phyloP scores from a whole-genome alignment of 495 filamentous ascomycete species.

The Penicillium steckii region DNA sequence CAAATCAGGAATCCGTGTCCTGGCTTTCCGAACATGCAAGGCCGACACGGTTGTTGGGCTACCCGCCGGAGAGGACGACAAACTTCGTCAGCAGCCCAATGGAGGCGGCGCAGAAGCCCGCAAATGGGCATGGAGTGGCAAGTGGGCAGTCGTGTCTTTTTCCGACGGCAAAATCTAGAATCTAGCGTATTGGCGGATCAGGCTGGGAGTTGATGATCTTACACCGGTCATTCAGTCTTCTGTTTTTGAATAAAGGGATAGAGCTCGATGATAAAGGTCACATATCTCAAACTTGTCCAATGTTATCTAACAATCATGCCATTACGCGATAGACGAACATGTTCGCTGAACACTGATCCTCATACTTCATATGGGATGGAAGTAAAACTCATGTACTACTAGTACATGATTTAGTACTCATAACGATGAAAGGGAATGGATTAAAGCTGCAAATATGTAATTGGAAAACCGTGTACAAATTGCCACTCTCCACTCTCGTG shows the following conservation, averaged over 20 bases:
- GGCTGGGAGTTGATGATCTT: not conserved
- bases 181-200: too few species aligned
- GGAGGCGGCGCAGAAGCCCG: conserved; percentile 68
- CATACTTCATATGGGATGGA: too few species aligned
- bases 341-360: too few species aligned
- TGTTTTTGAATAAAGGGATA: not conserved
- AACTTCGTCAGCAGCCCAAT: conserved; percentile 62
- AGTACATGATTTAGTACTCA: too few species aligned
- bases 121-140: conserved; percentile 97
- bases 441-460: too few species aligned
- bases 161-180: conserved; percentile 64
- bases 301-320: not conserved
- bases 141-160: conserved; percentile 94
- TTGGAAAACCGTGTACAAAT: too few species aligned
- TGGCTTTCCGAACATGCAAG: conserved; percentile 92
- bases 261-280: not conserved
- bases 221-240: not conserved
- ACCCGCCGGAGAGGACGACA: conserved; percentile 76
- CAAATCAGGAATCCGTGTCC: conserved; percentile 72
- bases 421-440: too few species aligned
- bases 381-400: too few species aligned
- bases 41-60: conserved; percentile 93
- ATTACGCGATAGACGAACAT: too few species aligned
- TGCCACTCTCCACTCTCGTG: not conserved
- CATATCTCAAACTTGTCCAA: not conserved